Evolutionary conservation across 23 red algal genomes (phyloP).

Genomic region (Agarophyton chilense): DNA sequence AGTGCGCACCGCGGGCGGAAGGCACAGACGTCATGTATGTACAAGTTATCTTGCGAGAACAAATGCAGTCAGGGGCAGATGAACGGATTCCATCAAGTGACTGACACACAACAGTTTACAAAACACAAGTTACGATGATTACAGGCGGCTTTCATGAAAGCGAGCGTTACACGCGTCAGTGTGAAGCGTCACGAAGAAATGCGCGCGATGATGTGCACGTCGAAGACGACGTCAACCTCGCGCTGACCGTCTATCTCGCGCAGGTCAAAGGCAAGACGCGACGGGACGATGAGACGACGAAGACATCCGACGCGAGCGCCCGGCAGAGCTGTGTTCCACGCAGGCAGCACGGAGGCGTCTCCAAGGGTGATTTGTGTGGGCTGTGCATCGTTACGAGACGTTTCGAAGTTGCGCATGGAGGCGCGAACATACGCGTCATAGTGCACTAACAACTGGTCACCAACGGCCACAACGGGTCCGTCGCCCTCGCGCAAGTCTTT

Average conservation of each 20-base stretch:
- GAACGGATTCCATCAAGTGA: too few relatives aligned
- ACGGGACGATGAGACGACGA: constrained; percentile 33
- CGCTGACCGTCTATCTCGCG: constrained; percentile 11
- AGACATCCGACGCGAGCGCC: neutral
- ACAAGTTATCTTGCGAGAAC: too few relatives aligned
- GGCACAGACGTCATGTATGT: too few relatives aligned
- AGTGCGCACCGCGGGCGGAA: too few relatives aligned
- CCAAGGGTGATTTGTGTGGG: constrained; percentile 39
- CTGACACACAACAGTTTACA: too few relatives aligned
- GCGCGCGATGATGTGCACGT: neutral
- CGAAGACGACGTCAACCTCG: constrained; percentile 26
- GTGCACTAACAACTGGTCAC: constrained; percentile 12
- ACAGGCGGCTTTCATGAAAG: too few relatives aligned
- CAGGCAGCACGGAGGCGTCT: neutral
- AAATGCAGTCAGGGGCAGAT: too few relatives aligned
- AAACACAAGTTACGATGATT: too few relatives aligned
- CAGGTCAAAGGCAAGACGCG: constrained; percentile 17
- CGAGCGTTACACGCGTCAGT: too few relatives aligned
- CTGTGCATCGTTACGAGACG: neutral
- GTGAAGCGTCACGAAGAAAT: constrained; percentile 6
- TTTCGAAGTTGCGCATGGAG: constrained; percentile 36
- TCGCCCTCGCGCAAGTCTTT: constrained; percentile 13
- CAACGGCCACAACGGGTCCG: constrained; percentile 1
- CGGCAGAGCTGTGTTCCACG: neutral
- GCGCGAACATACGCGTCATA: constrained; percentile 5